Base-by-base conservation (phyloP, 371 early-diverging fungal genomes). In the Apophysomyces ossiformis region DNA sequence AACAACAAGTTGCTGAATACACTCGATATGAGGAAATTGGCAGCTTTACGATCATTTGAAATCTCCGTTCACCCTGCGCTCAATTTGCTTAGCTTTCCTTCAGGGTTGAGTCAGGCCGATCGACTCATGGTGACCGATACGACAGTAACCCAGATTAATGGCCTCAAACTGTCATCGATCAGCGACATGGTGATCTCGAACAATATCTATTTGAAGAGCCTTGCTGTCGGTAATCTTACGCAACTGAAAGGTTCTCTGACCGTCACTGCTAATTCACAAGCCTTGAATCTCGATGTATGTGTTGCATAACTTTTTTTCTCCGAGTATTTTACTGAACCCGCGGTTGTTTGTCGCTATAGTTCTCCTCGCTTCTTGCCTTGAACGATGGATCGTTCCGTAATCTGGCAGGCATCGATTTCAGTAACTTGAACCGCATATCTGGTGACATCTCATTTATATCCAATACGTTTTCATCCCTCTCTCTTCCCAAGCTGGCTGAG, bases 391-490 rank as follows among this genome's bases (percentile, higher is more conserved):
- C 74, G 8, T 78, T 81, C 70, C 71, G 81, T 7, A 77, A 80
- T 44, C 56, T 87, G 38, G 77, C 71, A 0, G 66, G 66, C 7
- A 39, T 87, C 18, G 35, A 65, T 0, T 60, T 87, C 13, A 68
- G 75, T 5, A 67, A 57, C 7, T 75, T 87, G 8, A 58, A 67
- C 15, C 38, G 74, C 39, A 72, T 80, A 11, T 67, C 73, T 6
- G 85, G 85, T 5, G 76, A 77, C 47, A 57, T 87, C 15, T 71
- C 81, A 0, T 76, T 87, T 60, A 73, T 79, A 44, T 73, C 83
- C 43, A 87, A 80, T n/a, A 70, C 70, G 35, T 78, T 87, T 47
- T 37, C 62, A 7, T 47, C 65, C 1, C 65, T 87, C 26, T 43
- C 60, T 4, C 60, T 77, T 4, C 75, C 79, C 4, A 69, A 74